These are phyloP conservation scores for Lentinula guzmanii DNA, from an alignment of 768 basidiomycete genomes.

Conservation along the genomic window DNA sequence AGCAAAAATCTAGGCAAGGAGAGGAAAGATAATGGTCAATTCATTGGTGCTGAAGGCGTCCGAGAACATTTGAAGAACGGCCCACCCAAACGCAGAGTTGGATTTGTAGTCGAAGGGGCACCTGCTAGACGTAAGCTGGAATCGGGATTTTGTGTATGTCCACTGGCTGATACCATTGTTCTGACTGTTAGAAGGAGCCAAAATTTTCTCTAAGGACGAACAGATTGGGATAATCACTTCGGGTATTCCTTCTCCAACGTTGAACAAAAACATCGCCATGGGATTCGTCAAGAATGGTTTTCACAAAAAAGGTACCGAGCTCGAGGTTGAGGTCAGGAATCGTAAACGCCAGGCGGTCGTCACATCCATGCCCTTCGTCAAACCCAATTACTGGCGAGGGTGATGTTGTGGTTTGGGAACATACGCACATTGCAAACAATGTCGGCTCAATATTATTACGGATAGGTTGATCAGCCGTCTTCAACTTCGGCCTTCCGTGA, in stretches of 20 bases:
- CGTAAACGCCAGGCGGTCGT: constrained; percentile 72
- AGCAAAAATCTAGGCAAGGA: constrained; percentile 60
- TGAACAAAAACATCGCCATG: constrained; percentile 94
- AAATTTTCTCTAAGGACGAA: constrained; percentile 64
- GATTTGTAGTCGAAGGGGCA: constrained; percentile 74
- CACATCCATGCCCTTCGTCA: constrained; percentile 84
- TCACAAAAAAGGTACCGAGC: constrained; percentile 87
- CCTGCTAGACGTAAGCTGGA: constrained; percentile 71
- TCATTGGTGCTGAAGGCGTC: constrained; percentile 76
- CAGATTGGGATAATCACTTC: constrained; percentile 73
- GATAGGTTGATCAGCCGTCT: no score
- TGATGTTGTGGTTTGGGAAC: constrained; percentile 6
- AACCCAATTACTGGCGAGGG: constrained; percentile 77
- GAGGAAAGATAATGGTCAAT: constrained; percentile 59
- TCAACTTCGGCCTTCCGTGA: no score
- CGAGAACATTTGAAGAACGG: constrained; percentile 76
- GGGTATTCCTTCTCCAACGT: constrained; percentile 90
- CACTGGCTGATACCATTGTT: constrained; percentile 14
- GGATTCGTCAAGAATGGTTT: constrained; percentile 77
- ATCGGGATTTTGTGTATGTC: not conserved
- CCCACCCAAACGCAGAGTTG: constrained; percentile 71
- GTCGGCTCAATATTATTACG: no score
- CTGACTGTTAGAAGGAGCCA: constrained; percentile 56
- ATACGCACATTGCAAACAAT: no score
- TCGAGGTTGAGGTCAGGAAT: constrained; percentile 80